A percentile compares a stretch with the other conserved stretches of the same genome.
Conservation (phyloP, 1,284 basidiomycete species). For the Puccinia brachypodii region DNA sequence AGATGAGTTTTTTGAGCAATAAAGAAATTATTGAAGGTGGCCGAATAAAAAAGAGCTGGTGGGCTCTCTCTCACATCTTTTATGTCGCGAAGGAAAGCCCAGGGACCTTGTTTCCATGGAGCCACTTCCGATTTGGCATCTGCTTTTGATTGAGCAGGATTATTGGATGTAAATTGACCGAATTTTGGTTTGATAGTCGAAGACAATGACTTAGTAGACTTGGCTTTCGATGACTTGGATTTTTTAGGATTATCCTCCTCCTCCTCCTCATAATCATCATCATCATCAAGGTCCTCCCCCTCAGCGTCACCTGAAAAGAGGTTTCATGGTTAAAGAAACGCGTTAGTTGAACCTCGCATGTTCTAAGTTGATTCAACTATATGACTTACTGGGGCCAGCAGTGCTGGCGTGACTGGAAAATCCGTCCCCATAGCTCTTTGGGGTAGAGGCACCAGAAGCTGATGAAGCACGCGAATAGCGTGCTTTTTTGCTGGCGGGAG, state of each 20-base stretch:
- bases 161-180: neutral
- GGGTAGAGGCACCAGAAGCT: conserved; percentile 30
- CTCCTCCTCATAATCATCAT: neutral
- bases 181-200: neutral
- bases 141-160: conserved; percentile 15
- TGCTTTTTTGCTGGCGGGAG: conserved; percentile 30
- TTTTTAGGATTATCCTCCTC: conserved; percentile 1
- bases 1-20: too few species aligned
- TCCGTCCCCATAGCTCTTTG: conserved; percentile 10
- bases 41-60: neutral
- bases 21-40: too few species aligned
- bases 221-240: neutral
- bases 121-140: neutral
- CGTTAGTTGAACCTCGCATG: neutral
- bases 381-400: conserved; percentile 22
- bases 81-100: conserved; percentile 45
- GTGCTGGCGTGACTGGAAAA: neutral
- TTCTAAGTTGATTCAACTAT: neutral
- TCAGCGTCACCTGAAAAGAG: neutral
- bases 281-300: conserved; percentile 24
- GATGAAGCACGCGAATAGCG: conserved; percentile 41
- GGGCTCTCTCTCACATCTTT: conserved; percentile 26
- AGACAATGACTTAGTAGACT: conserved; percentile 12
- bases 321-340: too few species aligned
- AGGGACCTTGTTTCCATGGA: conserved; percentile 41